A percentile compares a stretch with the other conserved stretches of the same genome.
phyloP scores from a whole-genome alignment of 192 early-diverging fungal genomes.

The Backusella tarrabulga region DNA sequence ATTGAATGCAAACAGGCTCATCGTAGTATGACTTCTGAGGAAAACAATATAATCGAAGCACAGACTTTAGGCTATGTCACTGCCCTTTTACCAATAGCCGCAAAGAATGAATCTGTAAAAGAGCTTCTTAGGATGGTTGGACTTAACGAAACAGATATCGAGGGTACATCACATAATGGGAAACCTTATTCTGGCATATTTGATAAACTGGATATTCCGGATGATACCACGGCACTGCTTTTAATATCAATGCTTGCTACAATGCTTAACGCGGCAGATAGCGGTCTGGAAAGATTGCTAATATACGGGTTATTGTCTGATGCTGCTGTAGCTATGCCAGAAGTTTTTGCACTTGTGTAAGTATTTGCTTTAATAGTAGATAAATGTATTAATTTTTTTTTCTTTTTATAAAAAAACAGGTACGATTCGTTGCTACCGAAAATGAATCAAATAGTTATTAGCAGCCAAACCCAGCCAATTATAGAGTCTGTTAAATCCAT shows the following conservation, averaged over 20 bases:
- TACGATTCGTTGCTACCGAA: constrained; percentile 69
- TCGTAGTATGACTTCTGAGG: constrained; percentile 25
- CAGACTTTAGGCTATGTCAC: constrained; percentile 74
- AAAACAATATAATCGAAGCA: constrained; percentile 38
- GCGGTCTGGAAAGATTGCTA: constrained; percentile 67
- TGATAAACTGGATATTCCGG: constrained; percentile 61
- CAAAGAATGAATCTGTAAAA: constrained; percentile 58
- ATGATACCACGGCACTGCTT: constrained; percentile 60
- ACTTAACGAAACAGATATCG: constrained; percentile 41
- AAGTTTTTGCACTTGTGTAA: constrained; percentile 74
- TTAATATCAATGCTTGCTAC: constrained; percentile 65
- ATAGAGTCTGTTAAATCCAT: constrained; percentile 69
- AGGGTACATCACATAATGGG: constrained; percentile 36
- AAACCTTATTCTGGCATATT: constrained; percentile 61
- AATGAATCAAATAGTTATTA: constrained; percentile 69
- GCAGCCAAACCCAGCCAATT: constrained; percentile 59
- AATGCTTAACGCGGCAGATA: constrained; percentile 70
- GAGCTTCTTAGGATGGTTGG: constrained; percentile 49
- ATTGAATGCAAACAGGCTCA: constrained; percentile 52
- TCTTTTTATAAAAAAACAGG: constrained; percentile 32
- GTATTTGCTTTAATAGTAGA: constrained; percentile 15
- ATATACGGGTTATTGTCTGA: constrained; percentile 79
- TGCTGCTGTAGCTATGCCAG: constrained; percentile 66
- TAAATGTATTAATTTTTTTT: neutral
- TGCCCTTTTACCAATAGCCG: constrained; percentile 70